Evolutionary conservation across 805 yeast species (phyloP).

Genomic region (Candida ponderosae): DNA sequence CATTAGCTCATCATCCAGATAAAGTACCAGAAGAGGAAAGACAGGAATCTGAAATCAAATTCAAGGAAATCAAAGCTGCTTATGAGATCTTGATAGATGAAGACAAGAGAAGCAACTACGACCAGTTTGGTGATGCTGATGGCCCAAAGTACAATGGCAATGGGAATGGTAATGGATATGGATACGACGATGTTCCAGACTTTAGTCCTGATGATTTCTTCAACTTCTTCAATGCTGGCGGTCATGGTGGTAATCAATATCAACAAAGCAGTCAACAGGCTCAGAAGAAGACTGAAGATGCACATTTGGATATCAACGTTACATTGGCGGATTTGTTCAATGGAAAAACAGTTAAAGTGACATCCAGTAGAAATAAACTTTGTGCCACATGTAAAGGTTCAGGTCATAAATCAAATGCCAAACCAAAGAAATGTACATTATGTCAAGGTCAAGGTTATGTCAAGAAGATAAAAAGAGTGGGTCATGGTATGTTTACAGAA

Average conservation of each 20-base stretch:
- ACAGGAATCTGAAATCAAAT: conserved; percentile 63
- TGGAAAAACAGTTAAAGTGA: conserved; percentile 73
- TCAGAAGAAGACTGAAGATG: conserved; percentile 52
- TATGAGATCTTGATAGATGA: conserved; percentile 79
- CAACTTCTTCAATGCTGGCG: conserved; percentile 41
- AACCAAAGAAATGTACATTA: conserved; percentile 43
- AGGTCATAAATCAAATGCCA: conserved; percentile 62
- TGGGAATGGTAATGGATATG: conserved; percentile 26
- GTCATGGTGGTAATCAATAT: conserved; percentile 4
- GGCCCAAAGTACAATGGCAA: conserved; percentile 19
- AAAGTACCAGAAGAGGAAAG: conserved; percentile 65
- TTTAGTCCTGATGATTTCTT: conserved; percentile 72
- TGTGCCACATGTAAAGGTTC: conserved; percentile 71
- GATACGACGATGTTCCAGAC: conserved; percentile 31
- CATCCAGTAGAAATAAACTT: conserved; percentile 61
- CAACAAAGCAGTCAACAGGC: conserved; percentile 5
- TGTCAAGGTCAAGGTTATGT: conserved; percentile 72
- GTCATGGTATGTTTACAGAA: conserved; percentile 68
- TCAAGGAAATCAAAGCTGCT: conserved; percentile 81
- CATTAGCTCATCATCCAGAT: conserved; percentile 83
- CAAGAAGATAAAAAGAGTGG: conserved; percentile 53
- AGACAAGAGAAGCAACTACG: conserved; percentile 48
- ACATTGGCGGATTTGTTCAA: conserved; percentile 68
- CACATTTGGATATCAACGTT: conserved; percentile 54
- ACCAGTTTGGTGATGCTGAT: conserved; percentile 40